phyloP scores from a whole-genome alignment of 352 stramenopile species.

The Pythium rhizo-oryzae region DNA sequence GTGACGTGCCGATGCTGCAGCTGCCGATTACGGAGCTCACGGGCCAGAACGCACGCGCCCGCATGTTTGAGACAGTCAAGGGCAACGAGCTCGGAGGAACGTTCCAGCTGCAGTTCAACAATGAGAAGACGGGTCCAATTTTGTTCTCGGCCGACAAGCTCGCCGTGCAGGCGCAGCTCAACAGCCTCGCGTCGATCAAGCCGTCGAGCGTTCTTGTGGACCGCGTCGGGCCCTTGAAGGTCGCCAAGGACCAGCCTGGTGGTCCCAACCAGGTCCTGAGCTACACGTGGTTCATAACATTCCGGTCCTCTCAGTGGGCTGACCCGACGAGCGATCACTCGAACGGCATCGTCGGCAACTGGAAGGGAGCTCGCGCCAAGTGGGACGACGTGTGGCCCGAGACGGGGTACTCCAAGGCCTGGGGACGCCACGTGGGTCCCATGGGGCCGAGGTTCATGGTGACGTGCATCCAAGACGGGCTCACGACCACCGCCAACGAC shows the following conservation, averaged over 20 bases:
- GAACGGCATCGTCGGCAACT: constrained; percentile 88
- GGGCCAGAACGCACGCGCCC: constrained; percentile 37
- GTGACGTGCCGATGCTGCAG: constrained; percentile 74
- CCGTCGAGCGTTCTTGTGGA: constrained; percentile 91
- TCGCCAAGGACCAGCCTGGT: constrained; percentile 24
- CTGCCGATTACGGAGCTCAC: constrained; percentile 42
- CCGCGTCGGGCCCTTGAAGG: constrained; percentile 43
- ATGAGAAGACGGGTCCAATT: constrained; percentile 93
- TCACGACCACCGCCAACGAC: constrained; percentile 66
- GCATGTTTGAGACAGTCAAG: constrained; percentile 71
- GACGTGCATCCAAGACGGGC: constrained; percentile 58
- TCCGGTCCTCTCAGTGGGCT: constrained; percentile 92
- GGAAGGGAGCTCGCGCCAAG: constrained; percentile 76
- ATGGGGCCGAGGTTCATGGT: constrained; percentile 55
- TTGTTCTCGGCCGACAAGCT: constrained; percentile 77
- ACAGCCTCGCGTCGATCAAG: constrained; percentile 91
- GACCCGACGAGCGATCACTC: constrained; percentile 91
- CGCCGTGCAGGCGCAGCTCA: constrained; percentile 91
- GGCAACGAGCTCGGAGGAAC: constrained; percentile 91
- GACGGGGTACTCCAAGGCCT: constrained; percentile 94
- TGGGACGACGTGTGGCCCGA: constrained; percentile 92
- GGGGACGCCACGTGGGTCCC: constrained; percentile 95
- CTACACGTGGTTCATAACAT: constrained; percentile 94
- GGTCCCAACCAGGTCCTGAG: constrained; percentile 63
- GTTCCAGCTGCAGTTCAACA: constrained; percentile 94